Percentiles rank a stretch among this genome's conserved stretches.
These are phyloP conservation scores for Solanum appendiculatum DNA, from an alignment of 257 asterid species.

Conservation along the genomic window DNA sequence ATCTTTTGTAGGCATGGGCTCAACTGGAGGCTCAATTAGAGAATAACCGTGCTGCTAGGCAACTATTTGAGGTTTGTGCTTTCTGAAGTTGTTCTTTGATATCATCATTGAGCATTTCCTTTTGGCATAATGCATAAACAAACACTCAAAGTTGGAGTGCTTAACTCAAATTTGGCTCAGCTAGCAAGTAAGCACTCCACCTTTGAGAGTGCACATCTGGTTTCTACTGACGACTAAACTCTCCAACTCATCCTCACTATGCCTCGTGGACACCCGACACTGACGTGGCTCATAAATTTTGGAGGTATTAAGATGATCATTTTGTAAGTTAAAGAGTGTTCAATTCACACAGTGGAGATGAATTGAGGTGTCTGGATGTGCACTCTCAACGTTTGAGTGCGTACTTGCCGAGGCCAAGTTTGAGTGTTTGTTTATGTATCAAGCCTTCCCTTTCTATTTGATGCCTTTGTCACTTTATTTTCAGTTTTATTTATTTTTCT, in stretches of 20 bases:
- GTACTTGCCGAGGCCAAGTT: not conserved
- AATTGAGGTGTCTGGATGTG: not conserved
- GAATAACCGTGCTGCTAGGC: conserved; percentile 50
- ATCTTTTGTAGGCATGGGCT: conserved; percentile 79
- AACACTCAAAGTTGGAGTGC: not conserved
- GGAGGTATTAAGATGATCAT: not conserved
- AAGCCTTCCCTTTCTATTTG: not conserved
- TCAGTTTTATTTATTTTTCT: not conserved
- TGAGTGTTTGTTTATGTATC: not conserved
- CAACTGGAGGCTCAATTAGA: conserved; percentile 87
- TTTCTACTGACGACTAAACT: not conserved
- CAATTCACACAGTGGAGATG: rapidly evolving
- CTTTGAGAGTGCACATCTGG: not conserved
- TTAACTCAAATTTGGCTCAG: not conserved
- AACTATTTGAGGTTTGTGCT: conserved; percentile 63
- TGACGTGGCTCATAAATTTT: not conserved
- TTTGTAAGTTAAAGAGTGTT: not conserved
- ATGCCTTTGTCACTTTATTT: not conserved
- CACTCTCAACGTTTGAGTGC: too few relatives aligned
- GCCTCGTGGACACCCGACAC: not conserved
- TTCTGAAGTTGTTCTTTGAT: not conserved
- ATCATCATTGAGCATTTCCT: not conserved
- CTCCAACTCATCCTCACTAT: not conserved
- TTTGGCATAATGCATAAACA: not conserved
- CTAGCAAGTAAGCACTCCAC: not conserved